phyloP scores from a whole-genome alignment of 108 stramenopile genomes.

The Cyclotella baltica region DNA sequence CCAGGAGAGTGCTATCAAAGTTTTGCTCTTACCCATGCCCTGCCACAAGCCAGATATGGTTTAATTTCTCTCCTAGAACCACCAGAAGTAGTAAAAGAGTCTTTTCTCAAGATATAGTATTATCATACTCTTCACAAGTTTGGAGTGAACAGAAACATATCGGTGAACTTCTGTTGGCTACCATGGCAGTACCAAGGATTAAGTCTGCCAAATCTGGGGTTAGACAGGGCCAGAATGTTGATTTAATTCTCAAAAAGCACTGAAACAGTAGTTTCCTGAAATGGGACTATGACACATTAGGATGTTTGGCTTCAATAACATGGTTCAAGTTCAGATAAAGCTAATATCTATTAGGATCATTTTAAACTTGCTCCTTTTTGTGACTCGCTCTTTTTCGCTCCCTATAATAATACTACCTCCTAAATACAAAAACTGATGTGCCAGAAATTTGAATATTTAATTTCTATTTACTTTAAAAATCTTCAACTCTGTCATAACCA shows the following conservation, averaged over 20 bases:
- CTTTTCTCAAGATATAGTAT: not conserved
- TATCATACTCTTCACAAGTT: not conserved
- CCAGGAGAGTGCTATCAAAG: not conserved
- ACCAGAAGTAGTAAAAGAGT: not conserved
- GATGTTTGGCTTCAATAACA: too few relatives aligned
- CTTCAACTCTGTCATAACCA: too few relatives aligned
- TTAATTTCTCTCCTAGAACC: not conserved
- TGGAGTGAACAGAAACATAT: conserved; percentile 6
- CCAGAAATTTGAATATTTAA: too few relatives aligned
- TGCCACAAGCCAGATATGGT: conserved; percentile 1
- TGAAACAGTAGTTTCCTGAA: too few relatives aligned
- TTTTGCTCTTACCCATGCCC: not conserved
- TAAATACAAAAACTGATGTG: too few relatives aligned
- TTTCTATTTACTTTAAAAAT: too few relatives aligned
- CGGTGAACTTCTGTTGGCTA: not conserved
- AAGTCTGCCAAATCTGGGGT: conserved; percentile 6
- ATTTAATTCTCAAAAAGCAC: not conserved
- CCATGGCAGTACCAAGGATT: conserved; percentile 2
- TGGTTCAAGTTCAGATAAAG: too few relatives aligned
- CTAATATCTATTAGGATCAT: too few relatives aligned
- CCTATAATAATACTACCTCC: too few relatives aligned
- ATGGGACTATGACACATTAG: too few relatives aligned
- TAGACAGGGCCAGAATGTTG: not conserved
- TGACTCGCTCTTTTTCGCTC: too few relatives aligned
- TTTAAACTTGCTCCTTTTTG: too few relatives aligned